Evolutionary conservation across 768 basidiomycete genomes (phyloP), one percentile per base, ranked within the genome.

Genomic region (Leccinum subgranulosum): DNA sequence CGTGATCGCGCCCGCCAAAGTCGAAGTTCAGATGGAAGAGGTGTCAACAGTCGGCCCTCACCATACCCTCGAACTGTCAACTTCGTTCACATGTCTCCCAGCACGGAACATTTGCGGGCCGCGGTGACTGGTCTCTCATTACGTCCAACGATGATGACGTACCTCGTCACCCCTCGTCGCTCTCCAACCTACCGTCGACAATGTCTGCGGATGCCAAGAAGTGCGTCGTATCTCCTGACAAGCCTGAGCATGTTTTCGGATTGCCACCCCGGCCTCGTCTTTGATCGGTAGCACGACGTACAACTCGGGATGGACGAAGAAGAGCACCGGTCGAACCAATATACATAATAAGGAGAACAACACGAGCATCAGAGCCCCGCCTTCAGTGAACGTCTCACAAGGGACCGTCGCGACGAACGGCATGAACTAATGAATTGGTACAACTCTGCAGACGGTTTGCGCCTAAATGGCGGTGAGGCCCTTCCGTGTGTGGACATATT

Each of bases 41-140:
- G n/a, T 14, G 89, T 85, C 0, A 79, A 81, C 27, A 91, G 90
- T 27, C 79, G 90, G 17, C 76, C 87, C 0, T 87, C 87, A 5
- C 90, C 90, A 0, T 92, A 92, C 59, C 87, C 89, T 34, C 79
- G 85, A 14, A 65, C 75, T 11, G 70, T 74, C 39, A 84, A 70
- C 76, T 0, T 76, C 79, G 1, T 65, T 77, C 15, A 80, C 84
- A 3, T 61, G 5, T 66, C 67, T n/a, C 66, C 71, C 0, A 21
- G 49, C 0, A 72, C 78, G 0, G 78, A 83, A 39, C 69, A 76
- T 45, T 57, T 69, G 2, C 75, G 70, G 1, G 65, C 71, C 0
- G 65, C 69, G 6, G 56, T 65, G 8, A 48, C 55, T 1, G 63
- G 28, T 63, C 55, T 34, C 74, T 66, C 33, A 52, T 56, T 17